These are phyloP conservation scores for Fusarium tuaranense DNA, from an alignment of 2,329 filamentous ascomycete species.

Conservation along the genomic window DNA sequence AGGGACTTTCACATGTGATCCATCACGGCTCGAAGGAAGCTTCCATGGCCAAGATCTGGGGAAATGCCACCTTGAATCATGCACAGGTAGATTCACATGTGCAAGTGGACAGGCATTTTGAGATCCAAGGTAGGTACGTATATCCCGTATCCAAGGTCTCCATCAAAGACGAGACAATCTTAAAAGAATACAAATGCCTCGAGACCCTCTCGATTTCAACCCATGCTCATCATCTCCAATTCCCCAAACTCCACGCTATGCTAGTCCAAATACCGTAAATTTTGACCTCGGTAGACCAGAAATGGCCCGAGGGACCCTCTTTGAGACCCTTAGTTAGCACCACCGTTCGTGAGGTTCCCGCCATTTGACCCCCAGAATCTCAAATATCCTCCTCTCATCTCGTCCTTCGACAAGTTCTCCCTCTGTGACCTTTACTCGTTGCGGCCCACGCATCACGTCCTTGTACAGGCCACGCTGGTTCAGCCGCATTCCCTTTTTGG, in stretches of 20 bases:
- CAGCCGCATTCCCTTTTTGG: slow-evolving; percentile 83
- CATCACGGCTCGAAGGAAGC: slow-evolving; percentile 14
- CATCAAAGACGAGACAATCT: background rate
- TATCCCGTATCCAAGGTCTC: background rate
- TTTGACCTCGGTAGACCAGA: slow-evolving; percentile 36
- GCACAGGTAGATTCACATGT: slow-evolving; percentile 17
- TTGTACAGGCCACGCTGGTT: slow-evolving; percentile 86
- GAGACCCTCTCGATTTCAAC: slow-evolving; percentile 3
- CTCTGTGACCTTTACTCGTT: slow-evolving; percentile 71
- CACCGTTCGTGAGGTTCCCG: slow-evolving; percentile 80
- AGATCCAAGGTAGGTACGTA: slow-evolving; percentile 3
- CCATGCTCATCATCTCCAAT: slow-evolving; percentile 5
- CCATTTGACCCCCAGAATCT: slow-evolving; percentile 86
- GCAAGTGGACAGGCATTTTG: background rate
- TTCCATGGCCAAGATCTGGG: slow-evolving; percentile 33
- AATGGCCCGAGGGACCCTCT: slow-evolving; percentile 26
- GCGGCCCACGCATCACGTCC: slow-evolving; percentile 72
- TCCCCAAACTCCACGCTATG: slow-evolving; percentile 21
- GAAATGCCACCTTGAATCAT: slow-evolving; percentile 24
- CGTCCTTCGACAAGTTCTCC: slow-evolving; percentile 79
- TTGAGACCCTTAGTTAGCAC: slow-evolving; percentile 65
- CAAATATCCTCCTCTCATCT: slow-evolving; percentile 85
- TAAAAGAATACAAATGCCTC: background rate
- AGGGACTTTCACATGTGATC: slow-evolving; percentile 35
- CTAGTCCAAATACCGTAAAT: slow-evolving; percentile 26